Conservation (phyloP, 352 stramenopile species). For the Phytopythium montanum region DNA sequence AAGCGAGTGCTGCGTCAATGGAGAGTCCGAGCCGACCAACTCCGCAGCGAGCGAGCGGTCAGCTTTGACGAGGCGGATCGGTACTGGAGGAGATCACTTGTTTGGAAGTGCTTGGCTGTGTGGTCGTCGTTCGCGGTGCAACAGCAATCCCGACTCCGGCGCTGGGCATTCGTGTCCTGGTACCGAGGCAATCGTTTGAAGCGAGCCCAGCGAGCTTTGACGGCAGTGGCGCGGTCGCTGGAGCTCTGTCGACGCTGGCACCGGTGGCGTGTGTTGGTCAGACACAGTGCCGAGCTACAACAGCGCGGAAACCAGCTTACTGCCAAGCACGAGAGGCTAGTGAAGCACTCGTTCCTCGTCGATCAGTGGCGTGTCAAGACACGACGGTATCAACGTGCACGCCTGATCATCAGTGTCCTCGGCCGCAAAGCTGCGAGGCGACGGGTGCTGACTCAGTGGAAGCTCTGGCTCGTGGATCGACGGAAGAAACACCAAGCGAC, state of each 20-base stretch:
- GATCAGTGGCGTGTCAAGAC: neutral
- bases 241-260: neutral
- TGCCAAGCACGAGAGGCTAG: neutral
- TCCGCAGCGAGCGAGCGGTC: neutral
- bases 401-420: neutral
- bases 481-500: neutral
- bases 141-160: neutral
- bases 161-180: neutral
- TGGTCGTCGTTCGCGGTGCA: neutral
- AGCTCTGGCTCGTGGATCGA: neutral
- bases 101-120: neutral
- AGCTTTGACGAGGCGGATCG: neutral
- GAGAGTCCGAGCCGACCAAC: neutral
- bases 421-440: neutral
- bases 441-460: neutral
- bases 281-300: neutral
- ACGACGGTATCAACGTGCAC: neutral
- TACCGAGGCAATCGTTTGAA: neutral
- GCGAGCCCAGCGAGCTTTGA: neutral
- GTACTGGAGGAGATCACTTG: neutral
- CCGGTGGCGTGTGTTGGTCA: neutral
- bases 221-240: neutral
- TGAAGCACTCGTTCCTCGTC: slow-evolving; percentile 4
- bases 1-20: neutral
- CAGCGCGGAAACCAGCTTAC: neutral